Evolutionary conservation across 2,329 filamentous ascomycete species (phyloP).

Genomic region (Xylariaceae sp.): DNA sequence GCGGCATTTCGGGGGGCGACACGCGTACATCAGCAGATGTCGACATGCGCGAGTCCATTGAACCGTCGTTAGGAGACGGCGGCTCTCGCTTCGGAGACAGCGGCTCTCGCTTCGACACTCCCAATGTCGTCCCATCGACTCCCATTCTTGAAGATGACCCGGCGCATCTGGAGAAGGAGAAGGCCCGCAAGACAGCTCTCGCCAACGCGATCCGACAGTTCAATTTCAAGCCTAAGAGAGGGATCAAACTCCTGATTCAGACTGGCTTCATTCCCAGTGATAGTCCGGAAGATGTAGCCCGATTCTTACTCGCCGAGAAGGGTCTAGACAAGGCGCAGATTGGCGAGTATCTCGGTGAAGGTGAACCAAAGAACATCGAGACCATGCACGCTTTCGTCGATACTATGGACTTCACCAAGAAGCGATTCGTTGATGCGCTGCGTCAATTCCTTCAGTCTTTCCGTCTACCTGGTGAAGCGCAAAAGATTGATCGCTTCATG

Average conservation of each 20-base stretch:
- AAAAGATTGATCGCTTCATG: conserved; percentile 99
- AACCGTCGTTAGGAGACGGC: conserved; percentile 55
- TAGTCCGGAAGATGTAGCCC: conserved; percentile 72
- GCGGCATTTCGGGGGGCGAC: conserved; percentile 41
- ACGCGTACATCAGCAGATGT: conserved; percentile 42
- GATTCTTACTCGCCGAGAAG: conserved; percentile 74
- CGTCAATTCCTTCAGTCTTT: conserved; percentile 91
- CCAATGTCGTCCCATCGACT: conserved; percentile 56
- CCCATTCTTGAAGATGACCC: conserved; percentile 80
- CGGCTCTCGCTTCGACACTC: conserved; percentile 42
- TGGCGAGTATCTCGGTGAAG: conserved; percentile 91
- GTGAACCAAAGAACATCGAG: conserved; percentile 85
- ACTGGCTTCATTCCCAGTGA: conserved; percentile 83
- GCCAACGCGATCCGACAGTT: conserved; percentile 85
- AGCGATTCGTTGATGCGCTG: conserved; percentile 85
- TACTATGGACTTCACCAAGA: conserved; percentile 84
- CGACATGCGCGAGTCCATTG: conserved; percentile 66
- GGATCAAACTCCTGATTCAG: conserved; percentile 73
- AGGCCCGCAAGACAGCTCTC: conserved; percentile 86
- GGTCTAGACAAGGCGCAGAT: conserved; percentile 85
- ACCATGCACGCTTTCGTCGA: conserved; percentile 99
- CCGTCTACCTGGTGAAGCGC: conserved; percentile 87
- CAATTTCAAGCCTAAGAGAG: conserved; percentile 96
- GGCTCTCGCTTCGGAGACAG: no score
- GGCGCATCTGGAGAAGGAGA: conserved; percentile 87